These are phyloP conservation scores for Lantana camara DNA, from an alignment of 257 asterid species.

Conservation along the genomic window DNA sequence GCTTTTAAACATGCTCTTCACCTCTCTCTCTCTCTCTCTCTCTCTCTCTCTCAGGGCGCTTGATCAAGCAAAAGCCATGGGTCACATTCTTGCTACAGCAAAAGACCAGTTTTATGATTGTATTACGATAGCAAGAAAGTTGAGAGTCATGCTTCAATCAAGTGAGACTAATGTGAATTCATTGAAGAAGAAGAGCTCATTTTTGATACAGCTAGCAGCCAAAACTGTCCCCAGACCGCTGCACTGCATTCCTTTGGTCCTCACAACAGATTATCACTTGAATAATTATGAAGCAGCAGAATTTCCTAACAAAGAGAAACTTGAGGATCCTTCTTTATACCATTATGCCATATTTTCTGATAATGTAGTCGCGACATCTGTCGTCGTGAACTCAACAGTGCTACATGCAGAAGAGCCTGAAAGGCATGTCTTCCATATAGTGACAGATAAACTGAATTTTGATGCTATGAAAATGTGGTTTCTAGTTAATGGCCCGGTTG, in stretches of 20 bases:
- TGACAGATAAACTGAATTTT: constrained; percentile 88
- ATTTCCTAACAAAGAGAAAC: constrained; percentile 66
- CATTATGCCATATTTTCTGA: constrained; percentile 95
- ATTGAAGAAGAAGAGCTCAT: constrained; percentile 78
- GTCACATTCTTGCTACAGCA: constrained; percentile 81
- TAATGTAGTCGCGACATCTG: constrained; percentile 91
- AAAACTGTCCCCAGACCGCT: constrained; percentile 92
- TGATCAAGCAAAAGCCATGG: constrained; percentile 91
- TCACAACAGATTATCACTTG: constrained; percentile 70
- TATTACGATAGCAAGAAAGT: constrained; percentile 69
- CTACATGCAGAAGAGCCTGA: constrained; percentile 83
- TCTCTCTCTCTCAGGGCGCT: constrained; percentile 53
- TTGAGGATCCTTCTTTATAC: constrained; percentile 79
- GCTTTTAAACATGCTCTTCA: constrained; percentile 20
- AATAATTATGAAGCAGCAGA: constrained; percentile 56
- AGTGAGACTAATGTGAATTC: constrained; percentile 57
- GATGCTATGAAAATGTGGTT: constrained; percentile 99
- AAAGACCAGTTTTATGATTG: constrained; percentile 83
- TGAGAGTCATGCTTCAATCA: constrained; percentile 92
- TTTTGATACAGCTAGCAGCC: constrained; percentile 90
- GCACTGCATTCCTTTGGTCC: constrained; percentile 86
- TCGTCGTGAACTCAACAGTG: constrained; percentile 85
- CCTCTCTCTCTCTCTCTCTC: constrained; percentile 18
- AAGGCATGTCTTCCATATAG: constrained; percentile 85
- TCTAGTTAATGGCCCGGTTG: constrained; percentile 72